Base-by-base conservation (phyloP, 1,284 basidiomycete species). In the Malassezia nana region DNA sequence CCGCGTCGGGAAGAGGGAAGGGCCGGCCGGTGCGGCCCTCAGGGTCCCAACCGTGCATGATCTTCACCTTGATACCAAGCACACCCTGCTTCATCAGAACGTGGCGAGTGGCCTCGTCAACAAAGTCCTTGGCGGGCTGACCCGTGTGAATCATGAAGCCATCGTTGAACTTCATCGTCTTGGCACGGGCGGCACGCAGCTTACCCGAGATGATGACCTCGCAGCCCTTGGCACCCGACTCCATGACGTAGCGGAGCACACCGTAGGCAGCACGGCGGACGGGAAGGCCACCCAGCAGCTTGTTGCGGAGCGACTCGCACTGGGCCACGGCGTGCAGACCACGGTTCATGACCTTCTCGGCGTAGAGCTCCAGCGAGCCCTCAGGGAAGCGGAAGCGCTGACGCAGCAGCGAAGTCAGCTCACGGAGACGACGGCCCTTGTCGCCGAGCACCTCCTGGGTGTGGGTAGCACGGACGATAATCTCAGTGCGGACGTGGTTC, bases 111-210 rank as follows among this genome's bases (percentile, higher is more conserved):
- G 94, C 94, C 74, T 89, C 84, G 81, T 98, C 92, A 60, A 99
- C 90, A 72, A 92, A 98, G 77, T 98, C 94, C 60, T 84, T 80
- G 54, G 84, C 85, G 70, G 94, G 94, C 80, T 99, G 92, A 83
- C 94, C 94, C 65, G 94, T 96, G 84, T 98, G 94, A 77, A 98
- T 92, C 89, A 98, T 96, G 85, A 95, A 96, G 50, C 94, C 94
- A 74, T 98, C 94, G 76, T 91, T 95, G 81, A 99, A 98, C 80
- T 99, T 99, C 94, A 98, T 98, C 45, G 89, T 88, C 81, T 99
- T 99, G 75, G 94, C 94, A 83, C 91, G 90, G 68, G 94, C 94
- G 71, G 92, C 94, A 77, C 94, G 90, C 74, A 99, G 88, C 79
- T 99, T 99, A 76, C 94, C 94, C 65, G 92, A 98, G 64, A 99